A percentile compares a stretch with the other conserved stretches of the same genome.
These are phyloP conservation scores for Termitomyces sp. DNA, from an alignment of 768 basidiomycete species.

Conservation along the genomic window DNA sequence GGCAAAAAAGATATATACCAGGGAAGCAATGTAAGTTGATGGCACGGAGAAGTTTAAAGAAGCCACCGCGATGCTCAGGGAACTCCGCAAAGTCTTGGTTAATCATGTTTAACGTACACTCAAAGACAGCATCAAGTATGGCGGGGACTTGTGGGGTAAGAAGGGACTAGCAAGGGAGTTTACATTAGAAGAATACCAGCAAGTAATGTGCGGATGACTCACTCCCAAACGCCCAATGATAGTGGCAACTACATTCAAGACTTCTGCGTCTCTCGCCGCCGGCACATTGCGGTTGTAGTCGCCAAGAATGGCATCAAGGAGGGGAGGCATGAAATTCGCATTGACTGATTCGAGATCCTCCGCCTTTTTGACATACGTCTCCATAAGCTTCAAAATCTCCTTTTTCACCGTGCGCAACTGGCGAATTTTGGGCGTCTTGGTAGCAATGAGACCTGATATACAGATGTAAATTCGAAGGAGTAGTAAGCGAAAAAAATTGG, in stretches of 20 bases:
- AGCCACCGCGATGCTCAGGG: constrained; percentile 95
- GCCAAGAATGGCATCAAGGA: constrained; percentile 95
- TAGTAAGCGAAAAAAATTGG: neutral
- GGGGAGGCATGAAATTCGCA: constrained; percentile 84
- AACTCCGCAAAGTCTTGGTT: constrained; percentile 99
- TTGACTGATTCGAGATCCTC: constrained; percentile 95
- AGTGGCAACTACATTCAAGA: constrained; percentile 94
- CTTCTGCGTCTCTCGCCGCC: constrained; percentile 91
- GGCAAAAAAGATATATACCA: constrained; percentile 37
- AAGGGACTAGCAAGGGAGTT: constrained; percentile 45
- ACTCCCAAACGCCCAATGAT: constrained; percentile 88
- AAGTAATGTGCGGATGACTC: constrained; percentile 20
- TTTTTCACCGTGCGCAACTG: constrained; percentile 96
- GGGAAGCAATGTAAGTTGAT: constrained; percentile 96
- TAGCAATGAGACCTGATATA: constrained; percentile 73
- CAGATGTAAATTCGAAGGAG: constrained; percentile 3
- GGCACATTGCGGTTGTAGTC: constrained; percentile 96
- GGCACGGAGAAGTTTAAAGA: constrained; percentile 91
- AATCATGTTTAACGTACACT: constrained; percentile 96
- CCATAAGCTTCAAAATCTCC: constrained; percentile 95
- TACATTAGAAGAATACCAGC: constrained; percentile 6
- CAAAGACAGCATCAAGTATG: constrained; percentile 94
- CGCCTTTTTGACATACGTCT: constrained; percentile 95
- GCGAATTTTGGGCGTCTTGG: constrained; percentile 95
- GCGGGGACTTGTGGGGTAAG: constrained; percentile 93